phyloP scores from a whole-genome alignment of 306 rosid species.

The Quercus engelmannii region DNA sequence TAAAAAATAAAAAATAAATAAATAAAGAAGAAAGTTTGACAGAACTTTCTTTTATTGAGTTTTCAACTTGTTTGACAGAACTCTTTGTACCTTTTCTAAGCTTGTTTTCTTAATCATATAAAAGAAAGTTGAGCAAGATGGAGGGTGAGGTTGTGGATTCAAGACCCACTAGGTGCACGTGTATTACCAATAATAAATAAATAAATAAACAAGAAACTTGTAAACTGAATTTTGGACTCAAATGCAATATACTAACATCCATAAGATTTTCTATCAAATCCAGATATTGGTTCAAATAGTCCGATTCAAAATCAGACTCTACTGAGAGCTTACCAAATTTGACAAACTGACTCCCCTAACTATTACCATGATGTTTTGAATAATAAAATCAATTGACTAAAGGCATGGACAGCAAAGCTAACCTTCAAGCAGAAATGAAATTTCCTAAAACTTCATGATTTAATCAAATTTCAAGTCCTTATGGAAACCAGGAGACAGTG shows the following conservation, averaged over 20 bases:
- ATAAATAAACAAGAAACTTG: too few species aligned
- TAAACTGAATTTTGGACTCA: not conserved
- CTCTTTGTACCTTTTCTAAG: too few species aligned
- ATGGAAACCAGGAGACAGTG: constrained; percentile 5
- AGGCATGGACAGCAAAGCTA: not conserved
- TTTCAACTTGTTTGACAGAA: too few species aligned
- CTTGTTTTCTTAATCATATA: too few species aligned
- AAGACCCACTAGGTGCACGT: too few species aligned
- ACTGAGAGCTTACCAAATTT: not conserved
- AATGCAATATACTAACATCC: not conserved
- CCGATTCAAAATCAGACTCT: not conserved
- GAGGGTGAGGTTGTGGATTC: not conserved
- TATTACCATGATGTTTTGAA: not conserved
- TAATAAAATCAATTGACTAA: not conserved
- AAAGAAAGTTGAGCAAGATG: not conserved
- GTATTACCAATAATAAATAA: too few species aligned
- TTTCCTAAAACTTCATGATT: not conserved
- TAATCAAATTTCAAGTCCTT: not conserved
- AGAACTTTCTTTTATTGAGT: too few species aligned
- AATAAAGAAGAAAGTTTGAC: too few species aligned
- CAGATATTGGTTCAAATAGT: not conserved
- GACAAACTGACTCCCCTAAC: not conserved
- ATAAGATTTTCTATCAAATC: not conserved
- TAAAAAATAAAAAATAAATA: too few species aligned
- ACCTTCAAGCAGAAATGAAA: not conserved